A percentile compares a stretch with the other conserved stretches of the same genome.
phyloP scores from a whole-genome alignment of 495 filamentous ascomycete species.

The Pyrenula aspistea region DNA sequence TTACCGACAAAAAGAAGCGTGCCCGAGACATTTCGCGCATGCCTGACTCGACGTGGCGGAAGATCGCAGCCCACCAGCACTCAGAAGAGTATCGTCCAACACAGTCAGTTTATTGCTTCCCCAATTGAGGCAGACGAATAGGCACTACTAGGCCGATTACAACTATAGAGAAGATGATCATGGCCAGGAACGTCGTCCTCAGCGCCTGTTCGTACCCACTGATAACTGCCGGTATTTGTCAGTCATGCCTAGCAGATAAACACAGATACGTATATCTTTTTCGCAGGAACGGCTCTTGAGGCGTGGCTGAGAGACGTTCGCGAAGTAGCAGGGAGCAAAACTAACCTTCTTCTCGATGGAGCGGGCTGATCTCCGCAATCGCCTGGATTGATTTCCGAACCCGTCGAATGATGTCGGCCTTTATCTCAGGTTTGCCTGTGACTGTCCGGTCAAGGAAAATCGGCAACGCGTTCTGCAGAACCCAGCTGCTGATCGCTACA shows the following conservation, averaged over 20 bases:
- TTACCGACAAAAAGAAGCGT: background rate
- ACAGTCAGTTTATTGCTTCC: background rate
- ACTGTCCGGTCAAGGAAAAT: slow-evolving; percentile 46
- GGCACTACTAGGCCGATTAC: background rate
- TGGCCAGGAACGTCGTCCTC: slow-evolving; percentile 1
- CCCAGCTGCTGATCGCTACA: slow-evolving; percentile 56
- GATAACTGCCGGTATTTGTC: slow-evolving; percentile 9
- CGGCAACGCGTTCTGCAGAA: slow-evolving; percentile 60
- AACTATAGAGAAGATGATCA: slow-evolving; percentile 3
- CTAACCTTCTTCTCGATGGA: slow-evolving; percentile 40
- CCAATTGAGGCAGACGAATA: background rate
- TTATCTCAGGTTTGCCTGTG: slow-evolving; percentile 35
- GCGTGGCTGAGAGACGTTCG: background rate
- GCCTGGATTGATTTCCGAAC: slow-evolving; percentile 42
- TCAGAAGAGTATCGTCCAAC: background rate
- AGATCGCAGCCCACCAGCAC: background rate
- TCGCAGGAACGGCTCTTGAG: no score
- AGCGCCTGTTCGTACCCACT: slow-evolving; percentile 5
- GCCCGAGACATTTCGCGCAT: background rate
- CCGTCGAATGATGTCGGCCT: slow-evolving; percentile 27
- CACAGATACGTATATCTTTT: slow-evolving; percentile 5
- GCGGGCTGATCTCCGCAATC: slow-evolving; percentile 32
- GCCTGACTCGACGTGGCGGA: background rate
- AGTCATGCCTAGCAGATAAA: slow-evolving; percentile 7
- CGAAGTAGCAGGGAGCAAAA: background rate